phyloP scores from a whole-genome alignment of 306 rosid species.

The Leucaena leucocephala region DNA sequence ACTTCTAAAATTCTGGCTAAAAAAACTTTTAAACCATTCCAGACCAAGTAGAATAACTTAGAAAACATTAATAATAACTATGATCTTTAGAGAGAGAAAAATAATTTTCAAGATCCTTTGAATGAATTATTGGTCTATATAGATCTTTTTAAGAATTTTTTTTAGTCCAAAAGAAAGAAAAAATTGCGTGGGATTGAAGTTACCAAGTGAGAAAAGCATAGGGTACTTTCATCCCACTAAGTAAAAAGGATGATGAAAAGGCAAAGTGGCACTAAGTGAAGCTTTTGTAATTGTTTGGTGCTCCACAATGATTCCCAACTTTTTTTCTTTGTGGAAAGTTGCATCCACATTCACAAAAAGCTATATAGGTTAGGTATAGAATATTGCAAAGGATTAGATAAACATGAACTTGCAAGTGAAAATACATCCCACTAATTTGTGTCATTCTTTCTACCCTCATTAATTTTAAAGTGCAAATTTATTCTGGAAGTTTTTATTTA shows the following conservation, averaged over 20 bases:
- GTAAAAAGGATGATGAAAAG: neutral
- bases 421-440: neutral
- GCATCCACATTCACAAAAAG: neutral
- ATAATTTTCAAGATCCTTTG: neutral
- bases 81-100: neutral
- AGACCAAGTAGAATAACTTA: neutral
- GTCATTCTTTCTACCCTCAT: too few relatives aligned
- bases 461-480: too few relatives aligned
- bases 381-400: neutral
- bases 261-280: neutral
- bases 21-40: neutral
- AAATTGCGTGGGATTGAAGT: neutral
- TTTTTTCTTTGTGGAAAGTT: neutral
- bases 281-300: neutral
- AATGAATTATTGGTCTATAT: neutral
- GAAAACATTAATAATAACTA: neutral
- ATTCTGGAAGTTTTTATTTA: too few relatives aligned
- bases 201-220: neutral
- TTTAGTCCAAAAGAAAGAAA: neutral
- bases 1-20: neutral
- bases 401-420: neutral
- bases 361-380: neutral
- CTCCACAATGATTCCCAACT: neutral
- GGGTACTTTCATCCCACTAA: neutral
- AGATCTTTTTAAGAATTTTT: neutral